A percentile compares a stretch with the other conserved stretches of the same genome.
These are phyloP conservation scores for Hibiscus mutabilis DNA, from an alignment of 345 rosid species.

Conservation along the genomic window DNA sequence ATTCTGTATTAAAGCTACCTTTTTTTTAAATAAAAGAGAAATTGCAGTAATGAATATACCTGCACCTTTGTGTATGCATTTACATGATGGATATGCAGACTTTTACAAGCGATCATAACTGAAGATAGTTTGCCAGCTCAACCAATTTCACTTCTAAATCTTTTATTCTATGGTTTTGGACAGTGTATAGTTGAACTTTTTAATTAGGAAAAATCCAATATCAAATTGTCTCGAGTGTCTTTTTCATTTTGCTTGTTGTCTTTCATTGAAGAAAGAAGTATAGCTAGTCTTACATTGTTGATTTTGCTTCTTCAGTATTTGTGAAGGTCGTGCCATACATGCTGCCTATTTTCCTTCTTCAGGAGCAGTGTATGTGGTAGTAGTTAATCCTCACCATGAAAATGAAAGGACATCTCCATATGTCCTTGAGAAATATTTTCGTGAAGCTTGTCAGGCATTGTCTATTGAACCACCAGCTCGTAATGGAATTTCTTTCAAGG, in stretches of 20 bases:
- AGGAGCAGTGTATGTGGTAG: constrained; percentile 47
- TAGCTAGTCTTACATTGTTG: constrained; percentile 6
- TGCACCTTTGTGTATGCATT: background rate
- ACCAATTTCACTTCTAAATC: background rate
- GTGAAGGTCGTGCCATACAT: constrained; percentile 69
- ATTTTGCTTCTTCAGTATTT: constrained; percentile 42
- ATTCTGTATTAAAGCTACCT: background rate
- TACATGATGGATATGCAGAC: no score
- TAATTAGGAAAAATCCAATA: background rate
- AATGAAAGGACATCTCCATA: constrained; percentile 51
- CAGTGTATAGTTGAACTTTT: background rate
- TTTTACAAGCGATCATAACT: no score
- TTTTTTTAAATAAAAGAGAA: background rate
- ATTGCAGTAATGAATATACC: background rate
- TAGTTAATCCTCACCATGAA: constrained; percentile 61
- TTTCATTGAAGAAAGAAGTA: no score
- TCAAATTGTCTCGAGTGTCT: background rate
- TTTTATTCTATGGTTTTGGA: background rate
- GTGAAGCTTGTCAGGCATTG: constrained; percentile 74
- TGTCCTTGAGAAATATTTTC: constrained; percentile 75
- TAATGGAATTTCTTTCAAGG: constrained; percentile 53
- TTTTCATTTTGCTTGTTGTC: background rate
- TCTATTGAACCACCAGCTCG: constrained; percentile 42
- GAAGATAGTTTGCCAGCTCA: no score
- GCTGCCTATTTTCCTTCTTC: constrained; percentile 56